Base-by-base conservation (phyloP, 495 filamentous ascomycete species). In the Symbiotaphrina buchneri region DNA sequence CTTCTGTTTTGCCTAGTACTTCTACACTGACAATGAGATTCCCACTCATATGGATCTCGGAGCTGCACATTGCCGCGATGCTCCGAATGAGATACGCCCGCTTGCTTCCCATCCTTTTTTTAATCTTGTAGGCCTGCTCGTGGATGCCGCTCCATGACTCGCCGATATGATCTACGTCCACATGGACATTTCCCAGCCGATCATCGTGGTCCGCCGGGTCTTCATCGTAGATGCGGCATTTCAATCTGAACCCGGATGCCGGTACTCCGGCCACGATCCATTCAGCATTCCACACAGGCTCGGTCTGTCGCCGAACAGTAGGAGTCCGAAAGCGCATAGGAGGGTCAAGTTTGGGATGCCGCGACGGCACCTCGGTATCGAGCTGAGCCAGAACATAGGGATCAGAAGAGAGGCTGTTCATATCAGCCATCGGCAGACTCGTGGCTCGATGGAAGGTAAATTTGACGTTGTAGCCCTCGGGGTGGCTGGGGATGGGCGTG, bases 201-300 rank as follows among this genome's bases (percentile, higher is more conserved):
- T 95, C 85, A 40, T 95, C 75, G 40, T 79, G 75, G 44, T 92
- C 78, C 0, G 72, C 64, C 21, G 68, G 67, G 47, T 95, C 85
- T 44, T 95, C 85, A 42, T 95, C 85, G 47, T 77, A 80, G 13
- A 95, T 52, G 21, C 74, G 58, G 25, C 72, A 72, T 45, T 91
- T 92, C 27, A 95, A 53, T 34, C 53, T 58, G 46, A 87, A 85
- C 1, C 84, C 84, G 1, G 62, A 65, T 0, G 66, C 52, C 0
- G 84, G 81, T 0, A 95, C 61, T 41, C 91, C 84, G 28, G 77
- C 74, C 20, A 95, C 71, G 21, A 79, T 65, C 85, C 85, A 95
- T 20, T 78, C 68, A 13, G 65, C 61, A 24, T 91, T 65, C 85
- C 85, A 95, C 11, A 52, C 56, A 0, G 85, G 81, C 38, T 87